Evolutionary conservation across 1,284 basidiomycete genomes (phyloP).

Genomic region (Bjerkandera adusta): DNA sequence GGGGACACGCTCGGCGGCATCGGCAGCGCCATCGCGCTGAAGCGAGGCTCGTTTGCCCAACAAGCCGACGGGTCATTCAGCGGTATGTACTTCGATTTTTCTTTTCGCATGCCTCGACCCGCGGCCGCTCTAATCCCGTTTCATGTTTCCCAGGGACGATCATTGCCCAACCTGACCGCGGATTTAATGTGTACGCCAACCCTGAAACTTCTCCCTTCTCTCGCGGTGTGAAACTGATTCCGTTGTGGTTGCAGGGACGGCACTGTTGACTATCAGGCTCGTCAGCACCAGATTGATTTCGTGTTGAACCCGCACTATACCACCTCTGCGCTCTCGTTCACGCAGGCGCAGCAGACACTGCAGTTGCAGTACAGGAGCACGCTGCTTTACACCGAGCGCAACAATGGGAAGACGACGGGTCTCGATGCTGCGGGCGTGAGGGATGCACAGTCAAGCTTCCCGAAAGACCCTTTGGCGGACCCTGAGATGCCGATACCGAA

Average conservation of each 20-base stretch:
- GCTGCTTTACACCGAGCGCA: slow-evolving; percentile 52
- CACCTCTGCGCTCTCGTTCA: slow-evolving; percentile 44
- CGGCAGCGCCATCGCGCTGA: slow-evolving; percentile 36
- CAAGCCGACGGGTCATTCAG: slow-evolving; percentile 31
- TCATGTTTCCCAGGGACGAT: slow-evolving; percentile 33
- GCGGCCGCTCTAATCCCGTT: background rate
- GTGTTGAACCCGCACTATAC: slow-evolving; percentile 55
- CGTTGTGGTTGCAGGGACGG: slow-evolving; percentile 34
- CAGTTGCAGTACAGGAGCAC: slow-evolving; percentile 53
- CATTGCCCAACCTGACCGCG: slow-evolving; percentile 47
- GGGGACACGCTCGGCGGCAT: slow-evolving; percentile 38
- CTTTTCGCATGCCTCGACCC: no score
- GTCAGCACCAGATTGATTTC: slow-evolving; percentile 59
- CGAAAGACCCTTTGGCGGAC: slow-evolving; percentile 21
- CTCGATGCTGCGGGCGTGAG: slow-evolving; percentile 55
- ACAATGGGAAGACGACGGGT: slow-evolving; percentile 52
- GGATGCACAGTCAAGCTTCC: slow-evolving; percentile 34
- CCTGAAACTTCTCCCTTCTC: background rate
- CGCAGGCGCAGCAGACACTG: slow-evolving; percentile 51
- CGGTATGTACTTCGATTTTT: background rate
- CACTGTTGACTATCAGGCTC: slow-evolving; percentile 60
- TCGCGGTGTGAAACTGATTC: background rate
- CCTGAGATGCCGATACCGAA: slow-evolving; percentile 48
- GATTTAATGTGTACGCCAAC: slow-evolving; percentile 38
- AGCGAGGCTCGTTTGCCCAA: slow-evolving; percentile 28